Conservation (phyloP, 2,329 filamentous ascomycete species). For the Fusarium pseudoanthophilum region DNA sequence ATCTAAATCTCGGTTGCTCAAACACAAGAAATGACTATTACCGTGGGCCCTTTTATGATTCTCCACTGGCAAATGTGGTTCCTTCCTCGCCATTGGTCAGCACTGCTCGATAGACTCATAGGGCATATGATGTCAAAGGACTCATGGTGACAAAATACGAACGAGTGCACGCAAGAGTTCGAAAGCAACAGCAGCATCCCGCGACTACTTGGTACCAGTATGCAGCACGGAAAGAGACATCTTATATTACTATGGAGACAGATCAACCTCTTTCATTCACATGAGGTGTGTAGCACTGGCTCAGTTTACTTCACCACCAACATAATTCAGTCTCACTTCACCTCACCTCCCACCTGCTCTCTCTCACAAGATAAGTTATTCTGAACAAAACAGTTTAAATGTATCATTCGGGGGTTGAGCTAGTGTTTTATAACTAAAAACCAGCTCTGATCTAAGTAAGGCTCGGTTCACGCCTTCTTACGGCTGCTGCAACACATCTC, state of each 20-base stretch:
- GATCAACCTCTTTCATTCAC: neutral
- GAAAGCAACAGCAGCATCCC: neutral
- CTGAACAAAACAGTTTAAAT: neutral
- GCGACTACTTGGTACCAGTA: neutral
- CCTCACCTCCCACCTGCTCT: neutral
- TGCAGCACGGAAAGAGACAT: neutral
- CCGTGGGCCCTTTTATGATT: neutral
- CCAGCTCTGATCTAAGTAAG: neutral
- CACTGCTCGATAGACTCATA: neutral
- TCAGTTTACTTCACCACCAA: neutral
- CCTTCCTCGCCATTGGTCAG: neutral
- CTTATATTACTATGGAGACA: neutral
- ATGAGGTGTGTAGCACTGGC: neutral
- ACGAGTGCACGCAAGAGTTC: neutral
- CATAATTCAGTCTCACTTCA: neutral
- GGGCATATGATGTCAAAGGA: conserved; percentile 9
- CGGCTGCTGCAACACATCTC: neutral
- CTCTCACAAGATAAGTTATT: neutral
- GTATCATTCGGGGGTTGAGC: neutral
- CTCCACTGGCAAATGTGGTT: conserved; percentile 2
- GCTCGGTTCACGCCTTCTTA: neutral
- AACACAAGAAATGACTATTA: neutral
- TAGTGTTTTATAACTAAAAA: neutral
- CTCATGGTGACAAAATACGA: neutral
- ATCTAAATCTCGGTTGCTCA: conserved; percentile 10